Conservation (phyloP, 2,329 filamentous ascomycete genomes). For the Colletotrichum phormii region DNA sequence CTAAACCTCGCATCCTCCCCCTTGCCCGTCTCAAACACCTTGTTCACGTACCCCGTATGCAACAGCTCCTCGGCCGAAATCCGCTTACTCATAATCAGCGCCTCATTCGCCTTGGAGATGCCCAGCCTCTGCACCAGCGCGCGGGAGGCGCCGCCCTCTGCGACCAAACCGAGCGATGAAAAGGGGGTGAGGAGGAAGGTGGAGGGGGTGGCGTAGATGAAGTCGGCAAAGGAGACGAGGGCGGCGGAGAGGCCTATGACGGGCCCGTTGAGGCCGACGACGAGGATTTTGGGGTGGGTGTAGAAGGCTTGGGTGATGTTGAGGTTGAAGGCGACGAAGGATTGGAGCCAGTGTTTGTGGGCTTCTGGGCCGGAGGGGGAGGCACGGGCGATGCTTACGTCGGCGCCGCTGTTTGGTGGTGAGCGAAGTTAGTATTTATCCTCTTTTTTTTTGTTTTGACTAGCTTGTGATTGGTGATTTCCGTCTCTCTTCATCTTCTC, state of each 20-base stretch:
- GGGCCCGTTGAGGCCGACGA: slow-evolving; percentile 92
- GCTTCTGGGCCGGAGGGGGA: slow-evolving; percentile 51
- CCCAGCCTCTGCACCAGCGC: slow-evolving; percentile 86
- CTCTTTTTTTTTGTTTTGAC: neutral
- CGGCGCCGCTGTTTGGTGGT: slow-evolving; percentile 84
- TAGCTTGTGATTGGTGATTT: neutral
- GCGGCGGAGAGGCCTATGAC: slow-evolving; percentile 90
- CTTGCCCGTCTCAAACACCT: slow-evolving; percentile 70
- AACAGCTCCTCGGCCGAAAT: slow-evolving; percentile 81
- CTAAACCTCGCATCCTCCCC: slow-evolving; percentile 78
- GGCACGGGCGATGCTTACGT: slow-evolving; percentile 71
- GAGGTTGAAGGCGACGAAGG: slow-evolving; percentile 87
- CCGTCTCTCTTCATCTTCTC: neutral
- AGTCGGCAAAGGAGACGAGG: slow-evolving; percentile 85
- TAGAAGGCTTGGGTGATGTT: slow-evolving; percentile 92
- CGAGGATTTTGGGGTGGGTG: slow-evolving; percentile 92
- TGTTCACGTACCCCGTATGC: slow-evolving; percentile 85
- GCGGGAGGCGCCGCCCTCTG: slow-evolving; percentile 85
- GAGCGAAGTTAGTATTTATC: neutral
- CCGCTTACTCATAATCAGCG: slow-evolving; percentile 87
- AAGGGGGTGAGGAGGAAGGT: slow-evolving; percentile 93
- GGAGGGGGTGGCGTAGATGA: slow-evolving; percentile 86
- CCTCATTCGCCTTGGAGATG: slow-evolving; percentile 87
- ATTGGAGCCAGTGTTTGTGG: slow-evolving; percentile 70
- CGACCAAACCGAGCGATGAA: slow-evolving; percentile 86